Base-by-base conservation (phyloP, 495 filamentous ascomycete species). In the Hypomontagnella submonticulosa region DNA sequence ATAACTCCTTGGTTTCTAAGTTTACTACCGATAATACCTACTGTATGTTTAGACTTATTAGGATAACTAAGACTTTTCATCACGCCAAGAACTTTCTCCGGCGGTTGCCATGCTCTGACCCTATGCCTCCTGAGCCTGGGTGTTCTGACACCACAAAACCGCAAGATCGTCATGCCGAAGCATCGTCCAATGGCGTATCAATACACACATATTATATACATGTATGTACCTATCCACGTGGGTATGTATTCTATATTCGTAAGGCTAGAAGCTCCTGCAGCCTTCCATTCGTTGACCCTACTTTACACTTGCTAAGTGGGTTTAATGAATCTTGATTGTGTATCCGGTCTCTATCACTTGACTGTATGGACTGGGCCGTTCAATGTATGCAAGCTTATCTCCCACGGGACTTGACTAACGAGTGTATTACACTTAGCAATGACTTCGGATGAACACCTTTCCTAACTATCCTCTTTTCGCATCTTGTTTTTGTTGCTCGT, bases 101-200 rank as follows among this genome's bases (percentile, higher is more conserved):
- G 36, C 23, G 32, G 27, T 36, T 30, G 12, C 36, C 47, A 47
- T 54, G 59, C 59, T 30, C 61, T 57, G 58, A 61, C 50, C 30
- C 4, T 50, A 15, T 38, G 15, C 23, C 47, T 55, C 52, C 61
- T 58, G 47, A 60, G 23, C 27, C 18, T 44, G 41, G 57, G 41
- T 40, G 52, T 48, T 53, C 66, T 53, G 61, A 66, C 37, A 72
- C 61, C 15, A 20, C 38, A 58, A 69, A 65, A 50, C 57, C 62
- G 66, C 69, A 19, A 66, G 69, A 71, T 71, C 69, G 57, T 18
- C 69, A 43, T 69, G 42, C 69, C 61, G 66, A 59, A 41, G 33
- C 7, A 33, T 56, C 37, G 10, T 46, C 50, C 59, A 59, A 68
- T 54, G 7, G 16, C 27, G 33, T 51, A 2, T 10, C 13, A 7